These are phyloP conservation scores for Zygoascus tannicola DNA, from an alignment of 805 yeast genomes.

Conservation along the genomic window DNA sequence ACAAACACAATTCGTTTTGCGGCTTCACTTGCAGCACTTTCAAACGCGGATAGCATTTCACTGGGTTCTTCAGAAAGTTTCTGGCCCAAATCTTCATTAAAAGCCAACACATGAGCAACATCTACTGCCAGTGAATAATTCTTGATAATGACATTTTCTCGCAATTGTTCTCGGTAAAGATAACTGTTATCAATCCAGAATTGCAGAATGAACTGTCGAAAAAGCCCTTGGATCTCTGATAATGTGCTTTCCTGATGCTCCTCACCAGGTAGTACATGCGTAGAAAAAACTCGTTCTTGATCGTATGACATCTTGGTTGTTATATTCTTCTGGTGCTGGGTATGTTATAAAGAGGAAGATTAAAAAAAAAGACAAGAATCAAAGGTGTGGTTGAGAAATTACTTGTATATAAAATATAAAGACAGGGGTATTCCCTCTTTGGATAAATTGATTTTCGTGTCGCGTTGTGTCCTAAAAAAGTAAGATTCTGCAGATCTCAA, in stretches of 20 bases:
- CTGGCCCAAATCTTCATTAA: constrained; percentile 82
- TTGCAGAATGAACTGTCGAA: constrained; percentile 73
- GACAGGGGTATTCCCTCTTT: neutral
- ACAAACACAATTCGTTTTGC: constrained; percentile 52
- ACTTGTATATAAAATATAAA: neutral
- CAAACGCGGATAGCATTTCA: constrained; percentile 74
- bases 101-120: constrained; percentile 76
- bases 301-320: constrained; percentile 30
- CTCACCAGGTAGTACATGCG: constrained; percentile 83
- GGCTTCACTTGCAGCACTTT: constrained; percentile 47
- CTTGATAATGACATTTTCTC: constrained; percentile 75
- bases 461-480: neutral
- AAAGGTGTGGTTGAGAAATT: neutral
- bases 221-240: constrained; percentile 31
- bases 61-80: constrained; percentile 77
- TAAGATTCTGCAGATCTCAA: too few species aligned
- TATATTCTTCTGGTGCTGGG: neutral
- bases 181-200: constrained; percentile 77
- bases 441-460: neutral
- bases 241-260: constrained; percentile 43
- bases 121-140: constrained; percentile 66
- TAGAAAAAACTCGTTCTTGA: constrained; percentile 34
- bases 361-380: neutral
- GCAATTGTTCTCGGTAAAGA: constrained; percentile 71
- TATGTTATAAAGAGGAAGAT: neutral